Base-by-base conservation (phyloP, 805 yeast genomes). In the Ogataea salicorniae region DNA sequence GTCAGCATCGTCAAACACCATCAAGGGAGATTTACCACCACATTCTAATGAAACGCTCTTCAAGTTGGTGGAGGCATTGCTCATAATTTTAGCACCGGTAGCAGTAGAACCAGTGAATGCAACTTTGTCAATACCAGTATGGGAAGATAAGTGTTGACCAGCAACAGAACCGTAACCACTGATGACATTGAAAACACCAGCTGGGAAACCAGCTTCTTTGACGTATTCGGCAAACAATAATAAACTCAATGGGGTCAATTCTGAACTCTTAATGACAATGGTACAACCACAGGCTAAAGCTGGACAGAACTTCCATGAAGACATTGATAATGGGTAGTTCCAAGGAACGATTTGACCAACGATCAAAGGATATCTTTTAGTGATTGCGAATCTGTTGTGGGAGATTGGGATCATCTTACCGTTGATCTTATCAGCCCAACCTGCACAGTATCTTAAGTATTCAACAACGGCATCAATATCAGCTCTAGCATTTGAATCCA, bases 211-310 rank as follows among this genome's bases (percentile, higher is more conserved):
- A 14, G 85, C 89, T 54, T 77, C 71, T 57, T 71, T 70, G 57
- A 80, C 79, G 46, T 80, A 65, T 23, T 69, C 69, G 36, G 85
- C 89, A 50, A 84, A 72, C 55, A 74, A 71, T 54, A 85, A 75
- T 54, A 83, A 71, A 23, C 89, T 79, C 56, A 86, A 72, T 13
- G 94, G 94, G 6, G 92, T 84, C 55, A 81, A 69, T 67, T 87
- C 94, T 47, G 89, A 83, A 3, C 88, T 76, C 66, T 86, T 86
- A 63, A 86, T 75, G 40, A 86, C 80, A 41, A 84, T 76, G 14
- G 80, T 75, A 66, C 87, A 85, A 46, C 94, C 94, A 45, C 87
- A 83, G 38, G 91, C 89, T 53, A 86, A 68, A 9, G 95, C 94
- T 20, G 92, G 92, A 26, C 86, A 88, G 60, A 86, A 71, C 66